These are phyloP conservation scores for Plasmodium knowlesi DNA, from an alignment of 169 alveolate species.

Conservation along the genomic window DNA sequence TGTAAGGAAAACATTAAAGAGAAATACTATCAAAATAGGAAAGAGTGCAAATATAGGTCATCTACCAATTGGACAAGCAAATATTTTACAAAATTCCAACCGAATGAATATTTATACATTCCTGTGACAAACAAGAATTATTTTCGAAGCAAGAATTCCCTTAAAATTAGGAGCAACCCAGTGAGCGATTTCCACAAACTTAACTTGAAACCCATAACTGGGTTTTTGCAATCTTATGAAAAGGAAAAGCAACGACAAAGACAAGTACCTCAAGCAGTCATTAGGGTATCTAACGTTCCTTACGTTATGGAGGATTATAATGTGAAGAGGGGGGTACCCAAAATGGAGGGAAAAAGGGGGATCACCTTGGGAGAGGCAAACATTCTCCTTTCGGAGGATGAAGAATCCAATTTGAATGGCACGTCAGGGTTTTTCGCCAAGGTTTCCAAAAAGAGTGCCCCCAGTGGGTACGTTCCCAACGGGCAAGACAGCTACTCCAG, in stretches of 20 bases:
- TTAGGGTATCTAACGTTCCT: slow-evolving; percentile 29
- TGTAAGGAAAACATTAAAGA: slow-evolving; percentile 60
- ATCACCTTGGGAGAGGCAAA: neutral
- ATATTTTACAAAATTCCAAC: slow-evolving; percentile 37
- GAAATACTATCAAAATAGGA: slow-evolving; percentile 58
- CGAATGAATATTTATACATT: slow-evolving; percentile 55
- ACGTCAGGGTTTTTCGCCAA: slow-evolving; percentile 42
- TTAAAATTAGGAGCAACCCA: slow-evolving; percentile 29
- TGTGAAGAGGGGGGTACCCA: neutral
- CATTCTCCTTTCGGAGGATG: neutral
- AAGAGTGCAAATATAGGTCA: slow-evolving; percentile 28
- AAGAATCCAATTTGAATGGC: slow-evolving; percentile 10
- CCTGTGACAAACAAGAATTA: slow-evolving; percentile 49
- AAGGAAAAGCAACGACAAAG: slow-evolving; percentile 26
- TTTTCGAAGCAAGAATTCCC: slow-evolving; percentile 36
- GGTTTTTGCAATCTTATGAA: slow-evolving; percentile 61
- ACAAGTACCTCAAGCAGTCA: slow-evolving; percentile 11
- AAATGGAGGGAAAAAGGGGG: neutral
- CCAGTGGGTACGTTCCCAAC: neutral
- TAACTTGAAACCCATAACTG: slow-evolving; percentile 66
- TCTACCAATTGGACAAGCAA: slow-evolving; percentile 10
- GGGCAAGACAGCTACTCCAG: neutral
- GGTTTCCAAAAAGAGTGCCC: slow-evolving; percentile 12
- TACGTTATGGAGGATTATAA: slow-evolving; percentile 12
- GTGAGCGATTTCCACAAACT: slow-evolving; percentile 70